phyloP scores from a whole-genome alignment of 2,329 filamentous ascomycete genomes.

The Aspergillus sp. region DNA sequence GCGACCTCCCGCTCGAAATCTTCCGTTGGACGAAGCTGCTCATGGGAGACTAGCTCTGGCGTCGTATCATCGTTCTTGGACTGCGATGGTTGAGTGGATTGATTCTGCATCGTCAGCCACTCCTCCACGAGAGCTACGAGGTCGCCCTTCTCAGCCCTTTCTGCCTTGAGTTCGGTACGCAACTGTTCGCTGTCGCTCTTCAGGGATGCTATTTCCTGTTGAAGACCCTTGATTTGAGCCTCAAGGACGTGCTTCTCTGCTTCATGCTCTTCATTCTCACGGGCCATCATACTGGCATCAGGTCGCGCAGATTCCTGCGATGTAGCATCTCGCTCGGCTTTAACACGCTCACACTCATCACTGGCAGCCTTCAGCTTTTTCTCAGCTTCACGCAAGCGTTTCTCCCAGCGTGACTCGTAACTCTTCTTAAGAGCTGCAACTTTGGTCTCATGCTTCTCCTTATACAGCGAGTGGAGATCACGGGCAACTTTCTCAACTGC shows the following conservation, averaged over 20 bases:
- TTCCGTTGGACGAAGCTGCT: constrained; percentile 19
- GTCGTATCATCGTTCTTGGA: constrained; percentile 11
- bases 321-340: constrained; percentile 63
- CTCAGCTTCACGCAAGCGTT: constrained; percentile 79
- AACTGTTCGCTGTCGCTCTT: constrained; percentile 67
- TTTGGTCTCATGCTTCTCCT: constrained; percentile 95
- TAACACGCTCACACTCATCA: constrained; percentile 74
- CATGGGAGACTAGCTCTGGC: constrained; percentile 6
- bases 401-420: constrained; percentile 86
- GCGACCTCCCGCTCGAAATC: constrained; percentile 20
- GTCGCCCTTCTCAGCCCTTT: constrained; percentile 51
- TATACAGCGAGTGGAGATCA: constrained; percentile 90
- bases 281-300: constrained; percentile 44
- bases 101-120: constrained; percentile 43
- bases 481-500: constrained; percentile 89
- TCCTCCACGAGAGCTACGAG: constrained; percentile 49
- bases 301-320: constrained; percentile 57
- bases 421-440: constrained; percentile 80
- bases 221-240: constrained; percentile 72
- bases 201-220: constrained; percentile 69
- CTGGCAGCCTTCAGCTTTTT: constrained; percentile 65
- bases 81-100: constrained; percentile 10
- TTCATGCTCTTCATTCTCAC: constrained; percentile 61
- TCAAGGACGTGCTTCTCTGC: constrained; percentile 68
- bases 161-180: constrained; percentile 56